Conservation (phyloP, 2,329 filamentous ascomycete genomes). For the Helminthosporium solani region DNA sequence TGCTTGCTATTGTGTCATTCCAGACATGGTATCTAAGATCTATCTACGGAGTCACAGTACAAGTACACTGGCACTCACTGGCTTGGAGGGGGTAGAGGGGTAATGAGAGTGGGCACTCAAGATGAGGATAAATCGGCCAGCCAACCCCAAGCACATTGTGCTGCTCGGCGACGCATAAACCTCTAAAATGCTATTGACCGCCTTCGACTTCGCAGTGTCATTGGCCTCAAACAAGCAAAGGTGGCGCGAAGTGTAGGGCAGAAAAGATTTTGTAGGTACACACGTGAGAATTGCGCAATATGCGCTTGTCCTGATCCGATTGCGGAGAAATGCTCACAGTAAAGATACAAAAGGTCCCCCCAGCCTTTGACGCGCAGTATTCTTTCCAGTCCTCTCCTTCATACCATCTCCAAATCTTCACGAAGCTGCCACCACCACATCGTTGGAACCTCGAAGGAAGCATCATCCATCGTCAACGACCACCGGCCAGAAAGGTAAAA, state of each 20-base stretch:
- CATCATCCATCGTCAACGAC: neutral
- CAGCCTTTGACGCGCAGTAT: conserved; percentile 9
- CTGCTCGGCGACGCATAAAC: neutral
- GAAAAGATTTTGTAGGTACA: conserved; percentile 27
- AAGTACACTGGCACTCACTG: no score
- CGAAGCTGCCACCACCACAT: neutral
- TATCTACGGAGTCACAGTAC: no score
- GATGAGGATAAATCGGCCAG: no score
- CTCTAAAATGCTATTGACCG: neutral
- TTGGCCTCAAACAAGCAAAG: conserved; percentile 18
- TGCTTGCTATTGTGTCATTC: conserved; percentile 3
- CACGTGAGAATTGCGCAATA: conserved; percentile 39
- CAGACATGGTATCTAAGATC: no score
- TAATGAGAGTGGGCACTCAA: no score
- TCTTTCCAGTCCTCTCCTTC: conserved; percentile 9
- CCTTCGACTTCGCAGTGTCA: conserved; percentile 8
- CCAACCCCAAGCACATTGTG: no score
- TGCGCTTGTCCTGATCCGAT: conserved; percentile 30
- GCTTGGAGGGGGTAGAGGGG: no score
- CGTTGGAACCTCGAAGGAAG: neutral
- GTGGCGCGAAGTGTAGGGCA: conserved; percentile 20
- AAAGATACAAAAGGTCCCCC: conserved; percentile 27
- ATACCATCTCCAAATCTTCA: conserved; percentile 3
- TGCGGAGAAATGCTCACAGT: conserved; percentile 14
- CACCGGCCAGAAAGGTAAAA: conserved; percentile 11